These are phyloP conservation scores for Micromonas pusilla DNA, from an alignment of 139 green algal genomes.

Conservation along the genomic window DNA sequence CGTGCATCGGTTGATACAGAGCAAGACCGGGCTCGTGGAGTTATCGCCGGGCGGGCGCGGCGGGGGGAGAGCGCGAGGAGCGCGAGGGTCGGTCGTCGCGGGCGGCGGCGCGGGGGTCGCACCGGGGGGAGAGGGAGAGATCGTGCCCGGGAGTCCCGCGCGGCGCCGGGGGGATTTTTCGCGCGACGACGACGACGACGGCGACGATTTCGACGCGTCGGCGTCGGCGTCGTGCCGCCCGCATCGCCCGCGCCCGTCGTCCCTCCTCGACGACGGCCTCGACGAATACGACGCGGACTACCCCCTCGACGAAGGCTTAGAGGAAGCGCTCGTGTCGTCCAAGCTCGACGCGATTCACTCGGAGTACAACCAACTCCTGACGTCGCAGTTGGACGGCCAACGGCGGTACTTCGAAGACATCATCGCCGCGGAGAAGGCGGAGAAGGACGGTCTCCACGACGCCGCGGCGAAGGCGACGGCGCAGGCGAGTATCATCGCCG, in stretches of 20 bases:
- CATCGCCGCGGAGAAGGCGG: constrained; percentile 1
- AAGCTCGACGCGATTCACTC: constrained; percentile 44
- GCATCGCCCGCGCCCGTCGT: neutral
- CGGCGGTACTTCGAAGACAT: constrained; percentile 70
- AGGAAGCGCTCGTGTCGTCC: constrained; percentile 57
- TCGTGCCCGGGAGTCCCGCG: neutral
- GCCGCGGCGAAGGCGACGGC: neutral
- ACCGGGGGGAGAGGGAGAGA: constrained; percentile 14
- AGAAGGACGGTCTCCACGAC: neutral
- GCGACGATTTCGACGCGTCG: too few relatives aligned
- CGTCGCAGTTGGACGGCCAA: constrained; percentile 82
- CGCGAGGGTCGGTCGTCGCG: too few relatives aligned
- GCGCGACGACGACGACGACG: neutral
- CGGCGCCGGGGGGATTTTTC: neutral
- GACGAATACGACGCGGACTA: constrained; percentile 27
- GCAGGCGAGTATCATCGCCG: neutral
- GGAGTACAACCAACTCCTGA: constrained; percentile 90
- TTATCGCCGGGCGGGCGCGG: constrained; percentile 53
- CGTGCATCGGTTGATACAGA: constrained; percentile 90
- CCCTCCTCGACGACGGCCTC: constrained; percentile 14
- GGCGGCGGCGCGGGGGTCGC: too few relatives aligned
- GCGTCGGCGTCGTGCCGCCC: constrained; percentile 5
- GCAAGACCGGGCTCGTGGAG: constrained; percentile 90
- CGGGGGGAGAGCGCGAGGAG: too few relatives aligned
- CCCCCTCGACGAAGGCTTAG: constrained; percentile 41